phyloP scores from a whole-genome alignment of 768 basidiomycete genomes.

The Filobasidium wieringae region DNA sequence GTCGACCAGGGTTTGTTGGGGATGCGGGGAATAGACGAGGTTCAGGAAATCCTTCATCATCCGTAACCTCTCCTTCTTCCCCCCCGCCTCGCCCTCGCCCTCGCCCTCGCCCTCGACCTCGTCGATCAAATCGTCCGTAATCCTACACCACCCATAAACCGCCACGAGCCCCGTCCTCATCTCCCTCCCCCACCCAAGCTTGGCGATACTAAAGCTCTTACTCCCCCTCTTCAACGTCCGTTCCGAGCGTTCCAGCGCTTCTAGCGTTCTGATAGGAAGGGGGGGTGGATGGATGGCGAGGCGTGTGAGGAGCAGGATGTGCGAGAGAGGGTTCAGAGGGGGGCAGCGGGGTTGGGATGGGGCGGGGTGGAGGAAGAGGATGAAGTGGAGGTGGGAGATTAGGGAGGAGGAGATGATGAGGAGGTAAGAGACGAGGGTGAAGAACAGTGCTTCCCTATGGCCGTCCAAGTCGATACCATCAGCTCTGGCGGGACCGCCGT shows the following conservation, averaged over 20 bases:
- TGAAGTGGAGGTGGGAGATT: constrained; percentile 43
- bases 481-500: too few relatives aligned
- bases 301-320: constrained; percentile 24
- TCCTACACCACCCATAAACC: constrained; percentile 35
- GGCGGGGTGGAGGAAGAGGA: constrained; percentile 62
- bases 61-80: not conserved
- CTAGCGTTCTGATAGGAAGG: constrained; percentile 17
- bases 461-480: not conserved
- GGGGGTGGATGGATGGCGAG: constrained; percentile 25
- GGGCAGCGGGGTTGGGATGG: constrained; percentile 34
- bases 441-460: constrained; percentile 33
- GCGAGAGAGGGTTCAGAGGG: constrained; percentile 20
- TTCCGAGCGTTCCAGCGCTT: constrained; percentile 20
- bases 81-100: not conserved
- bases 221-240: constrained; percentile 29
- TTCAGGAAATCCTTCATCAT: constrained; percentile 6
- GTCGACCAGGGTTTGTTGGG: constrained; percentile 11
- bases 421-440: constrained; percentile 30
- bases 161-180: constrained; percentile 33
- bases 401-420: constrained; percentile 27
- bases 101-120: not conserved
- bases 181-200: constrained; percentile 34
- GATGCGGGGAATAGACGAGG: not conserved
- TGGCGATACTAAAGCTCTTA: constrained; percentile 35
- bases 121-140: constrained; percentile 25